Conservation (phyloP, 257 asterid genomes). For the Coffea canephora region DNA sequence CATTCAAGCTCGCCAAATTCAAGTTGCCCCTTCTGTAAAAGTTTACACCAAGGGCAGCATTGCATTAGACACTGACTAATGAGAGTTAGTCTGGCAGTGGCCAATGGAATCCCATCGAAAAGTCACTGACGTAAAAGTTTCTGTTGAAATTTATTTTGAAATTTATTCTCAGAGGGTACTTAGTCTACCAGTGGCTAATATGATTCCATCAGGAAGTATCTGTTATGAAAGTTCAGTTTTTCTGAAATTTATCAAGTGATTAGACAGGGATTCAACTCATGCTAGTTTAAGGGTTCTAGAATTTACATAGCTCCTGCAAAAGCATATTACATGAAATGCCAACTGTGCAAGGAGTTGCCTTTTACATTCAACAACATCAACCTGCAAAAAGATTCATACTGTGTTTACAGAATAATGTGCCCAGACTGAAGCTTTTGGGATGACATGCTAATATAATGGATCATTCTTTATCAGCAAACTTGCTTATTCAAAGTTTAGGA, state of each 20-base stretch:
- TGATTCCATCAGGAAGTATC: not conserved
- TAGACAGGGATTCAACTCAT: not conserved
- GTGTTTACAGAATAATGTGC: not conserved
- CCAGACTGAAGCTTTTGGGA: not conserved
- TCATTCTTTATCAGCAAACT: not conserved
- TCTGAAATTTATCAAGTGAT: not conserved
- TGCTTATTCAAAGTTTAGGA: not conserved
- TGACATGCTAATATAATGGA: not conserved
- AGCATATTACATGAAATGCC: not conserved
- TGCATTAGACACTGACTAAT: not conserved
- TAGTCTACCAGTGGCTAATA: not conserved
- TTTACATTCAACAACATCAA: not conserved
- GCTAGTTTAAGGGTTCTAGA: not conserved
- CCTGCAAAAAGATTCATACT: not conserved
- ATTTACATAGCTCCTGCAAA: not conserved
- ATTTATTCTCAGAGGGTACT: not conserved
- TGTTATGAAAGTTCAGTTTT: not conserved
- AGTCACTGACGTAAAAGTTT: not conserved
- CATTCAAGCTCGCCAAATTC: conserved; percentile 81
- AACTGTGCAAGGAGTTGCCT: not conserved
- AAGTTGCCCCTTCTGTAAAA: conserved; percentile 70
- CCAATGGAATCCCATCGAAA: no score
- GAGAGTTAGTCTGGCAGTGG: not conserved
- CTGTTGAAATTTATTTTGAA: no score
- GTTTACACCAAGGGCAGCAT: not conserved